Conservation (phyloP, 2,329 filamentous ascomycete genomes). For the Fusarium sp. region DNA sequence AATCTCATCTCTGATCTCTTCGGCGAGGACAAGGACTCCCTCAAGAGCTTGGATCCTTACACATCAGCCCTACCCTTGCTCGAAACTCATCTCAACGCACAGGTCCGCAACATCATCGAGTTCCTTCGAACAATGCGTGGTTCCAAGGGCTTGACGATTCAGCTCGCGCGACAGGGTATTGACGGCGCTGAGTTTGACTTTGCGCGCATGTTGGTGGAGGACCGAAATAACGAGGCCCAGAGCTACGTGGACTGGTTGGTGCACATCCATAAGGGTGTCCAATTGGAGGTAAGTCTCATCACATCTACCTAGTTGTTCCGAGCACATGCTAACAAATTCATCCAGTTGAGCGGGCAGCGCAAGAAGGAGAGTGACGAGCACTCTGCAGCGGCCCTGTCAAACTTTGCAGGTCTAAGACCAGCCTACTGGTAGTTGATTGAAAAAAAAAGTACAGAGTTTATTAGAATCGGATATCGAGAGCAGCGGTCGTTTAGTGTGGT, state of each 20-base stretch:
- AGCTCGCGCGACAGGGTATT: constrained; percentile 91
- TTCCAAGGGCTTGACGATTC: constrained; percentile 89
- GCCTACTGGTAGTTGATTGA: constrained; percentile 68
- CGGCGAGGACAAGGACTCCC: constrained; percentile 77
- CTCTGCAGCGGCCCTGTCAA: constrained; percentile 62
- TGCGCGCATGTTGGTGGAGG: constrained; percentile 90
- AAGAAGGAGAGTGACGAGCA: constrained; percentile 76
- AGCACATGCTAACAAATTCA: constrained; percentile 27
- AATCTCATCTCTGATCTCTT: constrained; percentile 94
- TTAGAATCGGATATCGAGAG: constrained; percentile 30
- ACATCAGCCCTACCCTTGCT: constrained; percentile 85
- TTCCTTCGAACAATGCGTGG: constrained; percentile 86
- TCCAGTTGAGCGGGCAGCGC: constrained; percentile 77
- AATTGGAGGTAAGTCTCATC: constrained; percentile 79
- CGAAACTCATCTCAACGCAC: constrained; percentile 93
- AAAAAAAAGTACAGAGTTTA: constrained; percentile 27
- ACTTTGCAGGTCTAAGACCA: constrained; percentile 72
- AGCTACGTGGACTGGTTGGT: constrained; percentile 99
- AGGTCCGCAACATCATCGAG: constrained; percentile 93
- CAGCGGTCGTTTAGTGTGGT: constrained; percentile 29
- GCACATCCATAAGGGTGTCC: constrained; percentile 92
- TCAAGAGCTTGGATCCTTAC: constrained; percentile 87
- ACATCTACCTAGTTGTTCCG: neutral
- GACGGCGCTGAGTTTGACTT: constrained; percentile 98
- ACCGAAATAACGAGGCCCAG: constrained; percentile 97